Conservation (phyloP, 495 filamentous ascomycete species). For the Penicillium mononematosum region DNA sequence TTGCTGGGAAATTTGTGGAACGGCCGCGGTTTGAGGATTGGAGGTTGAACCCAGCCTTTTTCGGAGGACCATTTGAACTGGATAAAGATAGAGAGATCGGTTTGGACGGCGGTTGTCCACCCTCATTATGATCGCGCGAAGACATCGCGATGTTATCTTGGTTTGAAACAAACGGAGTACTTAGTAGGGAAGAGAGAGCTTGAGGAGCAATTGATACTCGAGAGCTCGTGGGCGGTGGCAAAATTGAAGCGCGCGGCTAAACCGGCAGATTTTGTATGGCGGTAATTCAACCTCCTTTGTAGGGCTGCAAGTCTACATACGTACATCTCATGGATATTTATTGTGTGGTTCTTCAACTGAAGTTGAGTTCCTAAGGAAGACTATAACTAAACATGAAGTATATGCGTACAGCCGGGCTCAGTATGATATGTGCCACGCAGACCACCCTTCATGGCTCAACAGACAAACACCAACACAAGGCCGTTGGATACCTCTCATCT, state of each 20-base stretch:
- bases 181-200: neutral
- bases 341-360: neutral
- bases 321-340: neutral
- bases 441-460: neutral
- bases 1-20: conserved; percentile 17
- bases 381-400: neutral
- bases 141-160: conserved; percentile 20
- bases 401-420: neutral
- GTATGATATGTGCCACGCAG: neutral
- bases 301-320: neutral
- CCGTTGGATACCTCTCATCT: neutral
- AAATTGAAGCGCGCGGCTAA: conserved; percentile 21
- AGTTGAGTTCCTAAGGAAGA: neutral
- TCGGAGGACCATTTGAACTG: conserved; percentile 23
- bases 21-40: conserved; percentile 28
- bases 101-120: conserved; percentile 15
- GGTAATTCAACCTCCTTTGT: neutral
- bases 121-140: conserved; percentile 17
- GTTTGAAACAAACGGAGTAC: neutral
- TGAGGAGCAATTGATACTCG: conserved; percentile 10
- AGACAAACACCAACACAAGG: neutral
- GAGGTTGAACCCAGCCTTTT: conserved; percentile 39
- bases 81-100: conserved; percentile 35
- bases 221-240: conserved; percentile 27
- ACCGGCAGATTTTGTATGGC: neutral